These are phyloP conservation scores for Garcia nutans DNA, from an alignment of 345 rosid genomes.

Conservation along the genomic window DNA sequence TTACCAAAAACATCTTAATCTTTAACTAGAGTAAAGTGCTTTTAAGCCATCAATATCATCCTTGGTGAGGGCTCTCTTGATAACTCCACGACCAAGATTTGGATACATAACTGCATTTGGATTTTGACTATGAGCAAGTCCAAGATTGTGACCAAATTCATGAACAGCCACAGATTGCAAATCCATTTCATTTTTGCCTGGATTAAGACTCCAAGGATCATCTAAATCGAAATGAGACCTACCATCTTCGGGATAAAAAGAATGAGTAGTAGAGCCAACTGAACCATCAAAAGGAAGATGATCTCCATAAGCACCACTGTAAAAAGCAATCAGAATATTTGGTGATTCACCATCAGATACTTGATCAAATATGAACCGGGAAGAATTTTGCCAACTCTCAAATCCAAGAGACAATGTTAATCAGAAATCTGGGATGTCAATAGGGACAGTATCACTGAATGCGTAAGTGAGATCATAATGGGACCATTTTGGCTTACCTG, in stretches of 20 bases:
- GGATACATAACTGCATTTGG: constrained; percentile 11
- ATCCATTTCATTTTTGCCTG: neutral
- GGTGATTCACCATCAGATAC: neutral
- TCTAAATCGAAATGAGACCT: constrained; percentile 6
- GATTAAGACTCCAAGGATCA: constrained; percentile 10
- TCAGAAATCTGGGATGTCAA: neutral
- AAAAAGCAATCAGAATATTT: constrained; percentile 2
- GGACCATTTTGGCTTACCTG: constrained; percentile 14
- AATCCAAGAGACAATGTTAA: neutral
- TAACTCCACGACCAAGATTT: neutral
- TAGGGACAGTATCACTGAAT: constrained; percentile 3
- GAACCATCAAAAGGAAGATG: constrained; percentile 11
- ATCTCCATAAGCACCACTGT: neutral
- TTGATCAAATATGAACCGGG: neutral
- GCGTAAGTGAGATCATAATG: constrained; percentile 18
- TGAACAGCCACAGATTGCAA: neutral
- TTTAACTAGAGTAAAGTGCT: neutral
- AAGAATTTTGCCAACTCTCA: neutral
- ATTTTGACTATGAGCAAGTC: neutral
- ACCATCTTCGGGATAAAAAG: neutral
- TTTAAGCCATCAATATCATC: constrained; percentile 5
- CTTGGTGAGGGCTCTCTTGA: neutral
- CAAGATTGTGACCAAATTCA: neutral
- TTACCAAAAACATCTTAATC: too few species aligned
- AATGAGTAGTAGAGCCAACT: neutral